Base-by-base conservation (phyloP, 176 grass and related monocot species). In the Raddia guianensis region DNA sequence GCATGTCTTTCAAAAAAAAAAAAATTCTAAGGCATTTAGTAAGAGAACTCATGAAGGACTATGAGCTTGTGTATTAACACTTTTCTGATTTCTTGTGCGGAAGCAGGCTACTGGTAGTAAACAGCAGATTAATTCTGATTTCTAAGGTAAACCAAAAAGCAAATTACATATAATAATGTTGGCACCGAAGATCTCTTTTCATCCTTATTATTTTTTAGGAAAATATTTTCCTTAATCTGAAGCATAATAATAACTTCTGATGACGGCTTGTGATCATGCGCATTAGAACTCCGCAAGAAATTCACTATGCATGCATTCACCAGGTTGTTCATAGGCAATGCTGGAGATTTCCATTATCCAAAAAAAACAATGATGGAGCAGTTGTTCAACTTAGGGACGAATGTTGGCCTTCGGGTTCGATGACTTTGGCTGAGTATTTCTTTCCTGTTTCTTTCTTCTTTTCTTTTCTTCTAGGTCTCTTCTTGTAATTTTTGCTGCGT, bases 21-120 rank as follows among this genome's bases (percentile, higher is more conserved):
- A 1, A 40, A 1, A 1, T 40, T 40, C 37, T 40, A 40, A 40
- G 37, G 37, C 1, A 40, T 40, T 3, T 40, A 40, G 27, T 72
- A 51, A 57, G 58, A 27, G 67, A 53, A 52, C 27, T 47, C n/a
- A 63, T 32, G 49, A 60, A 80, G 13, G 80, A 15, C 1, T 15
- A 60, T 84, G 64, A 50, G 3, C 14, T 77, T 43, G n/a, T 59
- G 8, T n/a, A 49, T 58, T 66, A 80, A 69, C 62, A 49, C 27
- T 69, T 46, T 49, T 65, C 49, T 67, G 11, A 58, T 58, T 81
- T 8, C 66, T 82, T 51, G 57, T 52, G 57, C 16, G 50, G 60
- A 82, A 52, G 80, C 20, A 80, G 51, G 65, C 35, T 52, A 60
- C 6, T 45, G 49, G 18, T 20, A 37, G 12, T 20, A 37, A 79